phyloP scores from a whole-genome alignment of 768 basidiomycete species.

The Psilocybe azurescens region DNA sequence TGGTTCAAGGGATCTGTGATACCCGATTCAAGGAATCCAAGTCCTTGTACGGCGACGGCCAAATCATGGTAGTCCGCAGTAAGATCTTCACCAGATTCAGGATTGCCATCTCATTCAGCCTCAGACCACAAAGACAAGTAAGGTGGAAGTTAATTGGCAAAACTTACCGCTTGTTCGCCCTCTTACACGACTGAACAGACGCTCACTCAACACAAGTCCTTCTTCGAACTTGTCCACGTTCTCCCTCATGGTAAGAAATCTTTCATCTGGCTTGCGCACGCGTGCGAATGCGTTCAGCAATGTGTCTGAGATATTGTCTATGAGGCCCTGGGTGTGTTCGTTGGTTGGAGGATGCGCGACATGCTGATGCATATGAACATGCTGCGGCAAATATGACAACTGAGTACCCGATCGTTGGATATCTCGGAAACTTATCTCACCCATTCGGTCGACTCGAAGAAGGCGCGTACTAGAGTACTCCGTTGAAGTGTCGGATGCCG shows the following conservation, averaged over 20 bases:
- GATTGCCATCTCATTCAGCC: constrained; percentile 85
- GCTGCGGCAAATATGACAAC: constrained; percentile 47
- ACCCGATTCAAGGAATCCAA: constrained; percentile 97
- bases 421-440: constrained; percentile 47
- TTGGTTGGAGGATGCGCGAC: constrained; percentile 89
- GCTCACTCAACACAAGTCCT: constrained; percentile 80
- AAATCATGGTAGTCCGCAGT: constrained; percentile 97
- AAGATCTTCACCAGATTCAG: constrained; percentile 89
- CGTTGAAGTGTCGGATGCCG: constrained; percentile 94
- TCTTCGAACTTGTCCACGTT: constrained; percentile 96
- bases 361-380: constrained; percentile 97
- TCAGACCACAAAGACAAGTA: constrained; percentile 60
- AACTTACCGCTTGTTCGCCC: constrained; percentile 87
- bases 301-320: constrained; percentile 96
- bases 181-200: constrained; percentile 79
- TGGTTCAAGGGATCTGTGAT: constrained; percentile 98
- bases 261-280: constrained; percentile 95
- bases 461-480: constrained; percentile 88
- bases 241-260: constrained; percentile 92
- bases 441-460: constrained; percentile 99
- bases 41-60: constrained; percentile 93
- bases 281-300: constrained; percentile 95
- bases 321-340: constrained; percentile 78
- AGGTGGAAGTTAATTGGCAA: constrained; percentile 24
- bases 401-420: background rate